Base-by-base conservation (phyloP, 2,329 filamentous ascomycete genomes). In the Neoscytalidium dimidiatum region DNA sequence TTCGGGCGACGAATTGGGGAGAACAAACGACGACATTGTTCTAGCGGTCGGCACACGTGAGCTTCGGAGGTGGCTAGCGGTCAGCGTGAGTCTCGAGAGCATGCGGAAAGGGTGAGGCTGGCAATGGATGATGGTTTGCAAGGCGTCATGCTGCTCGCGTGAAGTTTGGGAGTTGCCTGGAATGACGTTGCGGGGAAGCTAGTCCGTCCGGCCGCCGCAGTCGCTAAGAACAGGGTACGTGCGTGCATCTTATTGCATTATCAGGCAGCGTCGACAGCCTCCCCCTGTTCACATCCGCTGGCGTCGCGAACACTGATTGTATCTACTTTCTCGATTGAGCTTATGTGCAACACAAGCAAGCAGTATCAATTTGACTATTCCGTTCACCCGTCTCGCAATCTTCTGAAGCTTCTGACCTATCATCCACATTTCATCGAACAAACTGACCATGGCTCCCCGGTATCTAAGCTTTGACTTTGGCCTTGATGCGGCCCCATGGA, bases 11-110 rank as follows among this genome's bases (percentile, higher is more conserved):
- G 66, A 75, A 58, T 70, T 67, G 35, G 74, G 75, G 13, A 82
- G 73, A 11, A 69, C 80, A 71, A 82, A 83, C 46, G 74, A 78
- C 9, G 79, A 77, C 78, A 82, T 82, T 58, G 46, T 35, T 11
- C 35, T 62, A 41, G 41, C 66, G 43, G 48, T 23, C 13, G 19
- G 44, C 4, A 6, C 3, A 9, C 19, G 62, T 17, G 43, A 21
- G 13, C 6, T 4, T 13, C 4, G 38, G 23, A 62, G 44, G 31
- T 58, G 64, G 3, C 35, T 48, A 28, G 63, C 11, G 19, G 19
- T 66, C 33, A 64, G 38, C 48, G 66, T 56, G n/a, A 68, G 66
- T 65, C 67, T 57, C 26, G 58, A 38, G 35, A 68, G 64, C 67
- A 68, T 68, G 29, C 7, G 56, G 28, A n/a, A 17, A 35, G 35